Base-by-base conservation (phyloP, 202 grass and related monocot species). In the Miscanthus sacchariflorus region DNA sequence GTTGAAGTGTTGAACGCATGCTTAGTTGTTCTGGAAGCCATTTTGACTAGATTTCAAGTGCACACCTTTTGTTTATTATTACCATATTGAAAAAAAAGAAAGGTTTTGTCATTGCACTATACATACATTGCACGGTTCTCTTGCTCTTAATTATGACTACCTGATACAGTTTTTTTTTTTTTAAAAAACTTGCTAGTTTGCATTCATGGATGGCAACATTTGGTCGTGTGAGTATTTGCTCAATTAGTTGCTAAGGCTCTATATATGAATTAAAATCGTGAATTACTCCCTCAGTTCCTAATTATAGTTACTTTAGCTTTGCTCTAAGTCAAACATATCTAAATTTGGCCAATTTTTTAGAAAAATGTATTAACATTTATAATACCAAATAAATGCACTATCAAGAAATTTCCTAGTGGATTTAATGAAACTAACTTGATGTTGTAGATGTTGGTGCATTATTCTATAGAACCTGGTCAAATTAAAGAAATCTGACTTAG, bases 41-140 rank as follows among this genome's bases (percentile, higher is more conserved):
- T 71, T 88, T 88, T 17, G 46, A 70, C 25, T 65, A 27, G 13
- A 75, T 23, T 80, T 68, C 56, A 45, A 35, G 12, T 7, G 9
- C 18, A 35, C 54, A 33, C 36, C 39, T 75, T 85, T 90, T 77
- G 17, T 59, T 11, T 69, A 44, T 43, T 44, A 63, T 50, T 50
- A 50, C 36, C 19, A 36, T 52, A 73, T 27, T 39, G 12, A 30
- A 35, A 48, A 44, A 84, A 38, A 39, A 39, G 25, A 9, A 10
- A 27, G 19, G 7, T 64, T 72, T 5, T 72, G 11, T 33, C 38
- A 30, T 82, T 59, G 2, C 46, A 48, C 46, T 84, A 56, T 3
- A 68, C 44, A 45, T 63, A 50, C 13, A 15, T 18, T 52, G 1
- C 14, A 52, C 0, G 54, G 54, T 5, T 63, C 10, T 45, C 30